A percentile compares a stretch with the other conserved stretches of the same genome.
Evolutionary conservation across 2,329 filamentous ascomycete species (phyloP).

Genomic region (Teratosphaeria zuluensis): DNA sequence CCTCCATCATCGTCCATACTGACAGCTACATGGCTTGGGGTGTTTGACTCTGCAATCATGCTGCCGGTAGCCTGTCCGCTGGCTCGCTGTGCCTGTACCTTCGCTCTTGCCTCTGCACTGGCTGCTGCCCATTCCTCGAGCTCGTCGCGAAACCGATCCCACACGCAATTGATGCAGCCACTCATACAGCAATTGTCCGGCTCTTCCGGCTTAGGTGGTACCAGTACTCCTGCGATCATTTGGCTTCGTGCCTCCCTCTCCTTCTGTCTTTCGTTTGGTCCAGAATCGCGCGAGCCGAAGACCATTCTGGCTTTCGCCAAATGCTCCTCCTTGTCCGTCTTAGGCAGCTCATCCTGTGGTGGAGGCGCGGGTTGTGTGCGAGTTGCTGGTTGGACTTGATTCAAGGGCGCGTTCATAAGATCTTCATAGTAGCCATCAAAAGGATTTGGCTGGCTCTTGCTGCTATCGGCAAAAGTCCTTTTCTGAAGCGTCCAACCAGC

Average conservation of each 20-base stretch:
- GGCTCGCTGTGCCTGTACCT: constrained; percentile 29
- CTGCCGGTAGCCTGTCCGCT: constrained; percentile 24
- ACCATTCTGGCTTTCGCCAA: constrained; percentile 56
- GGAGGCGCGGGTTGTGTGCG: constrained; percentile 10
- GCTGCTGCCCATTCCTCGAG: constrained; percentile 76
- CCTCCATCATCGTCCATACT: constrained; percentile 76
- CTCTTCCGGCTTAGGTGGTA: constrained; percentile 77
- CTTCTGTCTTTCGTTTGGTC: constrained; percentile 59
- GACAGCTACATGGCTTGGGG: constrained; percentile 40
- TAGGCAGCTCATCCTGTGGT: constrained; percentile 29
- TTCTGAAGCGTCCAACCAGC: neutral
- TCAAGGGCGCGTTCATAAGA: constrained; percentile 12
- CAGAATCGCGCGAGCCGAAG: constrained; percentile 71
- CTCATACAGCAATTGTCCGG: constrained; percentile 99
- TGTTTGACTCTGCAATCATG: constrained; percentile 28
- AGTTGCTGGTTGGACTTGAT: constrained; percentile 1
- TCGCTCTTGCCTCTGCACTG: constrained; percentile 52
- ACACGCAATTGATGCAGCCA: constrained; percentile 95
- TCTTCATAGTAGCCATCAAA: constrained; percentile 17
- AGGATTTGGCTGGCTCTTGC: constrained; percentile 1
- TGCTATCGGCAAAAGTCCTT: neutral
- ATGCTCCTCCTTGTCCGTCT: constrained; percentile 44
- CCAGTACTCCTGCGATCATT: constrained; percentile 62
- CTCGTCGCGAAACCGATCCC: constrained; percentile 85
- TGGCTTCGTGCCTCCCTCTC: constrained; percentile 50